phyloP scores from a whole-genome alignment of 768 basidiomycete genomes.

The Leccinum incarnatum region DNA sequence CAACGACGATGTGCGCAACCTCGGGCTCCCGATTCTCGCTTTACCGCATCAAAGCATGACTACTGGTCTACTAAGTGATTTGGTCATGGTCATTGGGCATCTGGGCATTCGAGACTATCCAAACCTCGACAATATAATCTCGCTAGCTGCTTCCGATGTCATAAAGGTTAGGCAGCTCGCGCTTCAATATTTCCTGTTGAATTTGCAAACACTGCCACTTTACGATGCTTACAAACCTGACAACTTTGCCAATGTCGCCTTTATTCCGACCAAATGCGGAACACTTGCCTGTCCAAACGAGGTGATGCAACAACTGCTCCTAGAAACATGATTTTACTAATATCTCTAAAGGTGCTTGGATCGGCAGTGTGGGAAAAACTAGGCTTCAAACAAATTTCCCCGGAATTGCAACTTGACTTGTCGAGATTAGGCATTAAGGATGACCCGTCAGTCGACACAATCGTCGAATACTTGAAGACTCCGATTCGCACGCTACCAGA shows the following conservation, averaged over 20 bases:
- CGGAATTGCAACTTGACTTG: constrained; percentile 1
- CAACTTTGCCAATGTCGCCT: constrained; percentile 6
- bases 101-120: constrained; percentile 9
- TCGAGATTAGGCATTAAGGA: constrained; percentile 14
- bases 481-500: constrained; percentile 2
- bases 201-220: constrained; percentile 1
- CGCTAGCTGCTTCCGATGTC: constrained; percentile 4
- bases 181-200: constrained; percentile 11
- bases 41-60: neutral
- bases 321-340: neutral
- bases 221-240: constrained; percentile 14
- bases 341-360: constrained; percentile 8
- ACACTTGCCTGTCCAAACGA: constrained; percentile 7
- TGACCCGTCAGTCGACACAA: neutral
- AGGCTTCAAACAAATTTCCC: constrained; percentile 6
- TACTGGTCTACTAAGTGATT: neutral
- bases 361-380: constrained; percentile 6
- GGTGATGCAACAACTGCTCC: constrained; percentile 1
- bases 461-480: neutral
- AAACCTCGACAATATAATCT: constrained; percentile 4
- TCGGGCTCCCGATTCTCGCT: constrained; percentile 76
- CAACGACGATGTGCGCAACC: constrained; percentile 54
- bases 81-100: neutral
- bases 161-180: neutral
- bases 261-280: constrained; percentile 12